phyloP scores from a whole-genome alignment of 768 basidiomycete species.

The Lentinula sp. region DNA sequence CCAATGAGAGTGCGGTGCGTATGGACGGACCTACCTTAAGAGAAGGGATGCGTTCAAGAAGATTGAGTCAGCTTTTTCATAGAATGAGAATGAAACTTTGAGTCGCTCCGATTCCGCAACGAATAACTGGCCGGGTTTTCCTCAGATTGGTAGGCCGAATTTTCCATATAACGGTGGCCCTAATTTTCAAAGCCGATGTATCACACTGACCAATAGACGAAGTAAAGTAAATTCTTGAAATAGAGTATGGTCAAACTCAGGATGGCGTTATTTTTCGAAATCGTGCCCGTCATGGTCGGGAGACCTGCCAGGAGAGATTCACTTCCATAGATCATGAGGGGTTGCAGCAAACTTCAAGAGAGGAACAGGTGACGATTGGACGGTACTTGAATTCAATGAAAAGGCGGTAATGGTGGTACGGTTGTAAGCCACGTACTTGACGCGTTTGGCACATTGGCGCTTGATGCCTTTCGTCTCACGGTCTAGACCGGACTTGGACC shows the following conservation, averaged over 20 bases:
- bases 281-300: not conserved
- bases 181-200: not conserved
- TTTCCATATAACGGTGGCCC: not conserved
- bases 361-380: not conserved
- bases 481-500: not conserved
- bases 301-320: not conserved
- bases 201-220: not conserved
- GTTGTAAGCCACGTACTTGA: too few species aligned
- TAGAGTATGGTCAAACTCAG: not conserved
- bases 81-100: not conserved
- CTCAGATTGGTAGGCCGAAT: not conserved
- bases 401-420: too few species aligned
- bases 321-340: not conserved
- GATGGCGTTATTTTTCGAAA: not conserved
- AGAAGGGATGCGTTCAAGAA: not conserved
- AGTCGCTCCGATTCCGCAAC: too few species aligned
- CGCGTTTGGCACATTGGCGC: not conserved
- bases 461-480: not conserved
- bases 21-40: not conserved
- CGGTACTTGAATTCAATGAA: not conserved
- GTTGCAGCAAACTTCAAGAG: not conserved
- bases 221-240: too few species aligned
- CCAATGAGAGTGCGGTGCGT: not conserved
- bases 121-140: not conserved
- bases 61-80: not conserved